Conservation (phyloP, 1,139 yeast species). For the Candida tropicalis region DNA sequence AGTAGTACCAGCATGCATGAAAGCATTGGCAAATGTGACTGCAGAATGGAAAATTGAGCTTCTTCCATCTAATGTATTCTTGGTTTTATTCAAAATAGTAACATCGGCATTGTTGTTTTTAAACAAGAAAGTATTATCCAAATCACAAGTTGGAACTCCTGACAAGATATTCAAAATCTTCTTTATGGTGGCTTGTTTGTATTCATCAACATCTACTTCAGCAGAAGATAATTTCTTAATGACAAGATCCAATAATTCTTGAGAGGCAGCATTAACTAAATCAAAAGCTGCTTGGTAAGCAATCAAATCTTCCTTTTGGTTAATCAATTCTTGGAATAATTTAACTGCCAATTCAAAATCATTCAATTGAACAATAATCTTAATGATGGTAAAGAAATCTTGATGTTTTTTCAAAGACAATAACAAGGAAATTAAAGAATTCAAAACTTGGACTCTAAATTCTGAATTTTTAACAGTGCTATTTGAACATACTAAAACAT, state of each 20-base stretch:
- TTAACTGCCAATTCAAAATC: slow-evolving; percentile 69
- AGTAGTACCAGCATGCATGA: slow-evolving; percentile 95
- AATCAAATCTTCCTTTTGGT: slow-evolving; percentile 45
- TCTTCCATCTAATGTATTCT: slow-evolving; percentile 83
- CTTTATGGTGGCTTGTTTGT: slow-evolving; percentile 21
- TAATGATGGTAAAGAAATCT: slow-evolving; percentile 76
- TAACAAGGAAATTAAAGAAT: slow-evolving; percentile 62
- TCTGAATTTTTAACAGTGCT: slow-evolving; percentile 59
- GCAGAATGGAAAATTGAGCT: slow-evolving; percentile 95
- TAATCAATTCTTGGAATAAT: slow-evolving; percentile 64
- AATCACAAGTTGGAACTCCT: slow-evolving; percentile 95
- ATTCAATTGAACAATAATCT: slow-evolving; percentile 86
- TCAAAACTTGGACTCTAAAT: slow-evolving; percentile 68
- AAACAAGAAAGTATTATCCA: slow-evolving; percentile 83
- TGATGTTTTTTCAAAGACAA: slow-evolving; percentile 65
- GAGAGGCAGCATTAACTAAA: slow-evolving; percentile 90
- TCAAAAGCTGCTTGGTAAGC: slow-evolving; percentile 97
- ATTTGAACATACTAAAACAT: slow-evolving; percentile 76
- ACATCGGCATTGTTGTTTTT: slow-evolving; percentile 88
- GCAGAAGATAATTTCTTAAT: slow-evolving; percentile 46
- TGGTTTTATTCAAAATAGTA: slow-evolving; percentile 78
- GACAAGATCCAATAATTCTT: slow-evolving; percentile 76
- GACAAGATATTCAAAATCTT: slow-evolving; percentile 72
- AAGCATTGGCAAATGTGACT: slow-evolving; percentile 91
- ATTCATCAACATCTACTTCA: slow-evolving; percentile 27